Evolutionary conservation across 2,329 filamentous ascomycete species (phyloP), one percentile per base, ranked within the genome.

Genomic region (Bimuria novae-zelandiae): DNA sequence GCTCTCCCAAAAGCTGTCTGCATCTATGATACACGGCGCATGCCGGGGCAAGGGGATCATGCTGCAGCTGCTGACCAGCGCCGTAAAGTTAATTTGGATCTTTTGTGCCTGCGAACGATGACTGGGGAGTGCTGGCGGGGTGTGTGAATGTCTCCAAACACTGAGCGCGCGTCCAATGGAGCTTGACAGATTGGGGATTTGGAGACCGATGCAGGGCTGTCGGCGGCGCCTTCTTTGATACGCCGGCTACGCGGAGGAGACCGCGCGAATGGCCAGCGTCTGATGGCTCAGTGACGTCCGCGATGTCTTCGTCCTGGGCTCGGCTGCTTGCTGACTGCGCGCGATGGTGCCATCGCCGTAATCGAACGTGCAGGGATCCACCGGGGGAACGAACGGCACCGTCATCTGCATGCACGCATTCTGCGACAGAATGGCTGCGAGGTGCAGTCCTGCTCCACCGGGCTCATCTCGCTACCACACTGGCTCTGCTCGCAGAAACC

Each of bases 381-480:
- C 22, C 23, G n/a, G 50, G 51, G 43, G 52, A 53, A 55, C 44
- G 59, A 55, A 55, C 59, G 54, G 55, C 55, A 60, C 56, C 55
- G 60, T 56, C 60, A 61, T 59, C 33, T 40, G 51, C 41, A 46
- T n/a, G 51, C 40, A 43, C 25, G 52, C 48, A 50, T 57, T 49
- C 68, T 70, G 67, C 66, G 65, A 69, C 67, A 64, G 57, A n/a
- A 60, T 61, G 62, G 62, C 66, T 60, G 61, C 63, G 25, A 51
- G 57, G 52, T 49, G 56, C 61, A 63, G 62, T 65, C 68, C 68
- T 67, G 68, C 67, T 72, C 68, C 69, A 70, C 69, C 69, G 47
- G 57, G 55, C 63, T 73, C 69, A 73, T 73, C 60, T 73, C 71
- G 71, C 69, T 72, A 70, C 65, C 47, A 37, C 62, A 54, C 58